Conservation (phyloP, 2,329 filamentous ascomycete species). For the Herpotrichia juniperi region DNA sequence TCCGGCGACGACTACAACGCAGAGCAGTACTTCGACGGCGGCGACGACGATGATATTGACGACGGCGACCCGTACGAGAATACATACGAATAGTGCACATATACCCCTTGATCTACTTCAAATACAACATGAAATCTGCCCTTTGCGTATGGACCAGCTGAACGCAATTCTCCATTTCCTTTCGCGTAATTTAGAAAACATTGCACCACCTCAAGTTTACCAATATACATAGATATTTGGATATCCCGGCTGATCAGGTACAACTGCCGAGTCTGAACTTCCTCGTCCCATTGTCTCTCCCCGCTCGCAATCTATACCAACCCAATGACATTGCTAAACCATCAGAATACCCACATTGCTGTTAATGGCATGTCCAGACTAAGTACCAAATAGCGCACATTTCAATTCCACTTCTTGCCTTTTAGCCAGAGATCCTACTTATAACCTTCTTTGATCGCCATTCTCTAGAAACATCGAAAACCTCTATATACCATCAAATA, state of each 20-base stretch:
- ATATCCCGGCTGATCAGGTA: not conserved
- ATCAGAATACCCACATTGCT: not conserved
- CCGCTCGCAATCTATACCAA: not conserved
- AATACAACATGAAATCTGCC: too few relatives aligned
- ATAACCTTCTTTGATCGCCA: not conserved
- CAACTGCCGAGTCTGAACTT: slow-evolving; percentile 1
- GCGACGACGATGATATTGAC: slow-evolving; percentile 56
- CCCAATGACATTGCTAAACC: not conserved
- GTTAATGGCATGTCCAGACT: not conserved
- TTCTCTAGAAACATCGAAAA: not conserved
- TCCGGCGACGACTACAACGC: slow-evolving; percentile 69
- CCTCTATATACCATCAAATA: not conserved
- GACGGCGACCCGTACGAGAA: slow-evolving; percentile 44
- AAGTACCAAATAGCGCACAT: not conserved
- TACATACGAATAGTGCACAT: slow-evolving; percentile 33
- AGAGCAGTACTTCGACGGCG: slow-evolving; percentile 61
- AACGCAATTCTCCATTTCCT: too few relatives aligned
- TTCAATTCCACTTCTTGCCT: too few relatives aligned
- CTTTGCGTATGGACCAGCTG: too few relatives aligned
- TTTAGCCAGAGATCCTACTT: not conserved
- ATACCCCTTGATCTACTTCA: too few relatives aligned
- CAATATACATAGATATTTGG: not conserved
- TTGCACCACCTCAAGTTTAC: too few relatives aligned
- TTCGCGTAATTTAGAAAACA: too few relatives aligned
- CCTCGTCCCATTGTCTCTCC: not conserved